A percentile compares a stretch with the other conserved stretches of the same genome.
phyloP scores from a whole-genome alignment of 345 rosid genomes.

The Iberis pinnata region DNA sequence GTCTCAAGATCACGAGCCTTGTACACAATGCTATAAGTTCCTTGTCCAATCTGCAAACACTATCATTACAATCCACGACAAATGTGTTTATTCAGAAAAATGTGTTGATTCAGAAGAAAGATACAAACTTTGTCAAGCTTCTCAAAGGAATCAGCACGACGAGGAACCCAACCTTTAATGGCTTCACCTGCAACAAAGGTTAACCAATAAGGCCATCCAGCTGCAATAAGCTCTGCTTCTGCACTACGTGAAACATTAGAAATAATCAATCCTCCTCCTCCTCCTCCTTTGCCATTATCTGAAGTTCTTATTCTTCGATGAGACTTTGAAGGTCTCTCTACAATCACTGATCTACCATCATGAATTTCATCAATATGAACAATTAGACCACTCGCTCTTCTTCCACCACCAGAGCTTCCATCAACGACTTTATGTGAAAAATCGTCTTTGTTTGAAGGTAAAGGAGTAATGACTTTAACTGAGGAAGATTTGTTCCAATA shows the following conservation, averaged over 20 bases:
- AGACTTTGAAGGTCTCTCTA: conserved; percentile 33
- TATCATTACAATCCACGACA: not conserved
- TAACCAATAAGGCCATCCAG: conserved; percentile 94
- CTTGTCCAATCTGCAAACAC: conserved; percentile 78
- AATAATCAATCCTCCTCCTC: conserved; percentile 19
- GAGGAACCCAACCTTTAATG: conserved; percentile 72
- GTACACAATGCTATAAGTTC: conserved; percentile 84
- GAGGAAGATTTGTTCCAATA: conserved; percentile 35
- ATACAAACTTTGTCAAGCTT: conserved; percentile 65
- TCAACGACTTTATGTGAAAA: conserved; percentile 18
- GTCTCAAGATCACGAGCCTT: conserved; percentile 69
- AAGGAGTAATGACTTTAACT: conserved; percentile 56
- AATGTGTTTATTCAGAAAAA: not conserved
- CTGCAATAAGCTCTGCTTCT: conserved; percentile 49
- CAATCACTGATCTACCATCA: conserved; percentile 25
- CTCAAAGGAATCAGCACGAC: conserved; percentile 70
- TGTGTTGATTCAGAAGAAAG: conserved; percentile 2
- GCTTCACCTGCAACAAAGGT: conserved; percentile 83
- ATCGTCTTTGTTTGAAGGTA: conserved; percentile 41
- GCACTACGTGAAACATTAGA: conserved; percentile 34
- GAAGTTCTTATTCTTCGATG: conserved; percentile 39
- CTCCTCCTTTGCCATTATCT: conserved; percentile 28
- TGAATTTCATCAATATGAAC: conserved; percentile 33
- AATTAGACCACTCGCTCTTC: conserved; percentile 27
- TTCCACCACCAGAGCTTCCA: conserved; percentile 25